A percentile compares a stretch with the other conserved stretches of the same genome.
These are phyloP conservation scores for Penicillium bialowiezense DNA, from an alignment of 495 filamentous ascomycete genomes.

Conservation along the genomic window DNA sequence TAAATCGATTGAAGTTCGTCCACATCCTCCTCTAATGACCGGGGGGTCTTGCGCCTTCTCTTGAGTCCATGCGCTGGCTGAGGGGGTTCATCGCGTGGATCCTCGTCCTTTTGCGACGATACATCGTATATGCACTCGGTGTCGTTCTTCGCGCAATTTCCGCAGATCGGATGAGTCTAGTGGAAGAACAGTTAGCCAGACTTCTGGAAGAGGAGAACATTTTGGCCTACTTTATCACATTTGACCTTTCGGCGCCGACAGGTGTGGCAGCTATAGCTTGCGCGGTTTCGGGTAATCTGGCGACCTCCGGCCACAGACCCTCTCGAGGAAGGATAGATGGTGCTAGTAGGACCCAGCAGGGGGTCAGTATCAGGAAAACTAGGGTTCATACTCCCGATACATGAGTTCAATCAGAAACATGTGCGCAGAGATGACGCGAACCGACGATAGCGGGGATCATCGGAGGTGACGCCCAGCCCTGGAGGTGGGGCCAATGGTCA, in stretches of 20 bases:
- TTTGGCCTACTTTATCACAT: slow-evolving; percentile 40
- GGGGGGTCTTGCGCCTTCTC: slow-evolving; percentile 30
- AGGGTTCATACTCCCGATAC: slow-evolving; percentile 14
- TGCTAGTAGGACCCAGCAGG: slow-evolving; percentile 3
- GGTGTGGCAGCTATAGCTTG: slow-evolving; percentile 49
- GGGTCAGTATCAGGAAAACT: slow-evolving; percentile 6
- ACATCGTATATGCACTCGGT: slow-evolving; percentile 44
- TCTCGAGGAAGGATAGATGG: slow-evolving; percentile 5
- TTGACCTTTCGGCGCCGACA: slow-evolving; percentile 49
- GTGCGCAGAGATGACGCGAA: background rate
- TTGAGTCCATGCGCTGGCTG: slow-evolving; percentile 34
- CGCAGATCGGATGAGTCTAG: slow-evolving; percentile 48
- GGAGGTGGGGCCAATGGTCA: background rate
- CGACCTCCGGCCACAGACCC: slow-evolving; percentile 27
- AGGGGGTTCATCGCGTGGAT: slow-evolving; percentile 8
- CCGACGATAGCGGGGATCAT: slow-evolving; percentile 1
- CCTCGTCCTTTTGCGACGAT: slow-evolving; percentile 26
- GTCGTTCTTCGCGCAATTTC: slow-evolving; percentile 45
- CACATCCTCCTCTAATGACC: slow-evolving; percentile 34
- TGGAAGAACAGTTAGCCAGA: background rate
- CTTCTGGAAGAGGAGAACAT: too few species aligned
- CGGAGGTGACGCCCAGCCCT: background rate
- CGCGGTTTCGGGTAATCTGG: slow-evolving; percentile 49
- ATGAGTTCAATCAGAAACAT: background rate
- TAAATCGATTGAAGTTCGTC: slow-evolving; percentile 40